These are phyloP conservation scores for Rehmannia glutinosa DNA, from an alignment of 257 asterid species.

Conservation along the genomic window DNA sequence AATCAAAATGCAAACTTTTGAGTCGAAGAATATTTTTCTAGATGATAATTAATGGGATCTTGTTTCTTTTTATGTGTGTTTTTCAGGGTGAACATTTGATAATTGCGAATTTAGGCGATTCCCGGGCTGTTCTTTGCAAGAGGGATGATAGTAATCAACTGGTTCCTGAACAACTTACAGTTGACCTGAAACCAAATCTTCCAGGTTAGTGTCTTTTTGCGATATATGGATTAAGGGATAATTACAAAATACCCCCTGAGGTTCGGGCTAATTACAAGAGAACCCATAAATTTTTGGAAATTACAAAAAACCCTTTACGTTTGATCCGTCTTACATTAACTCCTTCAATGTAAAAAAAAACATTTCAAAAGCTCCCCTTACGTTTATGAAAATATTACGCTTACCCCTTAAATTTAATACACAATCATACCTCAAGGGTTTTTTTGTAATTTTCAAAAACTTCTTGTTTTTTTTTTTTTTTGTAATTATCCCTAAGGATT, in stretches of 20 bases:
- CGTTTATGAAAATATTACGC: too few species aligned
- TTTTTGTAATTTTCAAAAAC: too few species aligned
- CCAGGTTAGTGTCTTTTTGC: constrained; percentile 33
- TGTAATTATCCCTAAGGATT: too few species aligned
- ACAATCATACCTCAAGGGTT: too few species aligned
- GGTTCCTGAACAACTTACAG: constrained; percentile 61
- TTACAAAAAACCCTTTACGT: too few species aligned
- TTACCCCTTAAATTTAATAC: too few species aligned
- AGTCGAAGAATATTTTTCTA: neutral
- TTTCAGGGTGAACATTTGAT: constrained; percentile 69
- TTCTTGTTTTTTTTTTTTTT: too few species aligned
- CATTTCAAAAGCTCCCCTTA: too few species aligned
- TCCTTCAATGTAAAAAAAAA: too few species aligned
- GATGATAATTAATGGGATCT: too few species aligned
- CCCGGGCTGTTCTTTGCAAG: constrained; percentile 71
- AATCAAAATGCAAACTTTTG: neutral
- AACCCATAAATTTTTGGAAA: too few species aligned
- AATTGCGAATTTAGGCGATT: constrained; percentile 75
- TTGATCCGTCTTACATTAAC: too few species aligned
- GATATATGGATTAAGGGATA: neutral
- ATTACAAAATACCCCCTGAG: neutral
- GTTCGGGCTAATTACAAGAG: neutral
- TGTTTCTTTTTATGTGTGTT: neutral
- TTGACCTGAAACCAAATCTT: constrained; percentile 82
- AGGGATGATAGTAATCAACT: constrained; percentile 47